Base-by-base conservation (phyloP, 352 stramenopile genomes). In the Sclerospora graminicola region DNA sequence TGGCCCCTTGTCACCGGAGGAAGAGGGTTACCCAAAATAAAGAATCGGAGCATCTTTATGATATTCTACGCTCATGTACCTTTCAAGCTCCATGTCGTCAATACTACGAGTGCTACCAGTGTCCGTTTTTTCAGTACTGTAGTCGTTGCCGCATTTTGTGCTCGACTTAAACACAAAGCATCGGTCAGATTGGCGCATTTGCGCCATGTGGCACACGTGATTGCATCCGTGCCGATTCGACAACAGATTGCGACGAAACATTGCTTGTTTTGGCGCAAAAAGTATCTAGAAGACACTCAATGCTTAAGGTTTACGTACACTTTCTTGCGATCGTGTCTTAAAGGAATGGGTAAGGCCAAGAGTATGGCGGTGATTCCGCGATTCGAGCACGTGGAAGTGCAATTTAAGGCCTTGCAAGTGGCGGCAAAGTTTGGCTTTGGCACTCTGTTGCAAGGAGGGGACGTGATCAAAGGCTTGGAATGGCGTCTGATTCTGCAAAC, bases 31-130 rank as follows among this genome's bases (percentile, higher is more conserved):
- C 26, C 42, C 14, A 55, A 64, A 11, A 86, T 89, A 62, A 91
- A 89, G 53, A 91, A 69, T 18, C 69, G 78, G 26, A 94, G 80
- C 41, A 89, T 75, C 44, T 94, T 94, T 30, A 92, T 94, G 80
- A 57, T 94, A 6, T 73, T 92, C 33, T 94, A 94, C 43, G 66
- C n/a, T n/a, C n/a, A n/a, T n/a, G n/a, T n/a, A n/a, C n/a, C n/a
- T n/a, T n/a, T n/a, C n/a, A n/a, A n/a, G n/a, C n/a, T n/a, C n/a
- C n/a, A n/a, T n/a, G n/a, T n/a, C n/a, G n/a, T n/a, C n/a, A n/a
- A n/a, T n/a, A n/a, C n/a, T n/a, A n/a, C n/a, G n/a, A n/a, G n/a
- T n/a, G n/a, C n/a, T n/a, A n/a, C n/a, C n/a, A n/a, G 47, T 43
- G 13, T 56, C 5, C 59, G 32, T 8, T 62, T 71, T n/a, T 35